phyloP scores from a whole-genome alignment of 2,329 filamentous ascomycete species.

The Talaromyces sp. region DNA sequence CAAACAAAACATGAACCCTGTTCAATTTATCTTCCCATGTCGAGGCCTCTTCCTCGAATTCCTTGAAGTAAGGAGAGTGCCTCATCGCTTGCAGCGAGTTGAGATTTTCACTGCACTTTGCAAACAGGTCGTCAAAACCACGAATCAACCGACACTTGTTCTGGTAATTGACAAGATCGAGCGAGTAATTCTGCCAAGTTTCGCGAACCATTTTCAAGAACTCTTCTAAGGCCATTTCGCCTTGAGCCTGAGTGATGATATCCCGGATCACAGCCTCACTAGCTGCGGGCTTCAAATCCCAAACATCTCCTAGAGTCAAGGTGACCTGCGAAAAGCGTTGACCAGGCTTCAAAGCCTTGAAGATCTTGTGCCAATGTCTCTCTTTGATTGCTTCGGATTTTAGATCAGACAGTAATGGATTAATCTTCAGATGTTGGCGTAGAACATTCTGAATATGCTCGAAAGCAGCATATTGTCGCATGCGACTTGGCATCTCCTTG shows the following conservation, averaged over 20 bases:
- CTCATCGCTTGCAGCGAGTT: conserved; percentile 98
- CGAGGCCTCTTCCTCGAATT: conserved; percentile 95
- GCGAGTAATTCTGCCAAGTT: conserved; percentile 89
- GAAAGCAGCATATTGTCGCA: conserved; percentile 99
- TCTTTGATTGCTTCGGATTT: conserved; percentile 96
- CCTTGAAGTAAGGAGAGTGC: conserved; percentile 98
- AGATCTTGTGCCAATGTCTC: conserved; percentile 95
- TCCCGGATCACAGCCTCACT: conserved; percentile 85
- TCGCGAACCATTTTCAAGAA: conserved; percentile 95
- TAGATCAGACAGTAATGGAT: conserved; percentile 77
- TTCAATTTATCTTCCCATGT: conserved; percentile 98
- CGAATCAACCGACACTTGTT: conserved; percentile 96
- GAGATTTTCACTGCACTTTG: conserved; percentile 95
- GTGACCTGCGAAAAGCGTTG: conserved; percentile 91
- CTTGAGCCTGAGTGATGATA: conserved; percentile 91
- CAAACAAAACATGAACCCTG: conserved; percentile 92
- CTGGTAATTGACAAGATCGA: conserved; percentile 95
- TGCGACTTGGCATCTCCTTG: conserved; percentile 97
- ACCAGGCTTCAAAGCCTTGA: conserved; percentile 87
- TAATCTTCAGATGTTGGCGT: conserved; percentile 84
- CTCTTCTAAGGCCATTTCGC: conserved; percentile 96
- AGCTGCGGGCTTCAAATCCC: conserved; percentile 87
- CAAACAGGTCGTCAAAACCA: conserved; percentile 96
- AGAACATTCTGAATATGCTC: conserved; percentile 94
- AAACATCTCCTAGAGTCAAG: conserved; percentile 96